Percentiles rank a stretch among this genome's conserved stretches.
Evolutionary conservation across 768 basidiomycete genomes (phyloP).

Genomic region (Paxillus ammoniavirescens): DNA sequence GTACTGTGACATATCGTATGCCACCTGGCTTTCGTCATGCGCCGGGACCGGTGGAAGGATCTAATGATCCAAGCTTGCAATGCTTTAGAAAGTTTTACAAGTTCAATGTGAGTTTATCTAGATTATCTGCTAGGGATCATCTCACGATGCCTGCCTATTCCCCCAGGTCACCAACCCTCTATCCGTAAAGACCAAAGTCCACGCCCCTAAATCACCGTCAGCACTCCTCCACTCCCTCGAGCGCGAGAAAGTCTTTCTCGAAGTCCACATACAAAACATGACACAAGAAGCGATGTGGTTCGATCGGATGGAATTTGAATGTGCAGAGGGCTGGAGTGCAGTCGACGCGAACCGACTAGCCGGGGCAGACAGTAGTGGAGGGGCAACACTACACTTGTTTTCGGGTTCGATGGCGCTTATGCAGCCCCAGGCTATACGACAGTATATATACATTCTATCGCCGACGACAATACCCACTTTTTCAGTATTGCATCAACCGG

Average conservation of each 20-base stretch:
- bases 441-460: constrained; percentile 82
- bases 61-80: constrained; percentile 55
- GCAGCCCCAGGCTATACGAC: constrained; percentile 81
- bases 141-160: background rate
- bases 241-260: constrained; percentile 84
- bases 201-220: constrained; percentile 69
- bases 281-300: constrained; percentile 76
- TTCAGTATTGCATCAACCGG: constrained; percentile 57
- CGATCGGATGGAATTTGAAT: constrained; percentile 78
- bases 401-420: constrained; percentile 66
- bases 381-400: constrained; percentile 42
- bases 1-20: constrained; percentile 79
- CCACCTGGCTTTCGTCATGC: constrained; percentile 54
- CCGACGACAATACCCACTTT: constrained; percentile 45
- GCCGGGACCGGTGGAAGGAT: constrained; percentile 47
- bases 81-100: constrained; percentile 90
- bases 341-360: constrained; percentile 50
- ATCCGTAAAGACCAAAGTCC: constrained; percentile 94
- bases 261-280: constrained; percentile 89
- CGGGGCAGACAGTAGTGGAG: constrained; percentile 6
- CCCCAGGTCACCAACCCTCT: constrained; percentile 90
- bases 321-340: constrained; percentile 62
- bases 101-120: constrained; percentile 63
- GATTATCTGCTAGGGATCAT: no score
- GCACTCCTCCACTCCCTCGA: constrained; percentile 61